A percentile compares a stretch with the other conserved stretches of the same genome.
Conservation (phyloP, 2,329 filamentous ascomycete genomes). For the Sarocladium oryzae region DNA sequence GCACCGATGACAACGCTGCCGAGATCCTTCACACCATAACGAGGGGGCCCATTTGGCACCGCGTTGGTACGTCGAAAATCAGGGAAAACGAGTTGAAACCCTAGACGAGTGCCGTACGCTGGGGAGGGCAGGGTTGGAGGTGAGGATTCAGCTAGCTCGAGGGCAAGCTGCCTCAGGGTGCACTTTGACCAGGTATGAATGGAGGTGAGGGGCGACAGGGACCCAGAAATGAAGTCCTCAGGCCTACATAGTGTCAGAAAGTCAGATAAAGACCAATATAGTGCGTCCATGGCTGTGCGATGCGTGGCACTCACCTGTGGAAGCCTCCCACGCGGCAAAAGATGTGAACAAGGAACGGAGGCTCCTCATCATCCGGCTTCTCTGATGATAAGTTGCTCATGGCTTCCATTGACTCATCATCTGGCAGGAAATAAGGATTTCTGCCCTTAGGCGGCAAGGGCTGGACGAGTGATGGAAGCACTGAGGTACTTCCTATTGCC, state of each 20-base stretch:
- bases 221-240: slow-evolving; percentile 59
- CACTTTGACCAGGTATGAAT: slow-evolving; percentile 85
- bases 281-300: neutral
- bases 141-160: slow-evolving; percentile 61
- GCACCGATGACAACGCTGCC: slow-evolving; percentile 75
- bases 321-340: slow-evolving; percentile 73
- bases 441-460: too few species aligned
- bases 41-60: slow-evolving; percentile 27
- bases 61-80: slow-evolving; percentile 47
- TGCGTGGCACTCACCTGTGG: slow-evolving; percentile 56
- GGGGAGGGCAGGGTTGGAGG: slow-evolving; percentile 66
- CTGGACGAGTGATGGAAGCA: too few species aligned
- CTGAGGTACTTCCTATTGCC: too few species aligned
- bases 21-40: slow-evolving; percentile 73
- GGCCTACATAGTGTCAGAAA: slow-evolving; percentile 38
- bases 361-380: slow-evolving; percentile 67
- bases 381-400: too few species aligned
- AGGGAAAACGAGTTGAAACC: slow-evolving; percentile 79
- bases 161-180: slow-evolving; percentile 73
- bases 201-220: slow-evolving; percentile 61
- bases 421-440: too few species aligned
- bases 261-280: neutral
- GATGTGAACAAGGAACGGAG: slow-evolving; percentile 78
- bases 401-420: too few species aligned
- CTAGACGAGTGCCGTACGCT: slow-evolving; percentile 74